These are phyloP conservation scores for Mentha longifolia DNA, from an alignment of 257 asterid genomes.

Conservation along the genomic window DNA sequence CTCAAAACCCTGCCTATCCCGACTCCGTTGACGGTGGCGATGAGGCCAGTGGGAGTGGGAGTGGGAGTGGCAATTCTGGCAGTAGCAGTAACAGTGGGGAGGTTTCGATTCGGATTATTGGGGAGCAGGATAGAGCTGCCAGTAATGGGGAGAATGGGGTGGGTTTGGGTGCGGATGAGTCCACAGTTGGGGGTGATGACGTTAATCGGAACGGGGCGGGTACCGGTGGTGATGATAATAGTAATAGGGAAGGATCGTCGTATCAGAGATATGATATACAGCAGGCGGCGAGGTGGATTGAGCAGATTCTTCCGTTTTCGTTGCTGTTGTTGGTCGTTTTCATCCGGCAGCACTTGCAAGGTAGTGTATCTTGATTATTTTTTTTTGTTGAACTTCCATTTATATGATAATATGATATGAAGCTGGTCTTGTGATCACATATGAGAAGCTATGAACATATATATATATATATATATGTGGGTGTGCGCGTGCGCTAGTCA, in stretches of 20 bases:
- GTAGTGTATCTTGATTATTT: conserved; percentile 36
- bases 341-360: conserved; percentile 94
- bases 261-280: conserved; percentile 80
- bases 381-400: neutral
- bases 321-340: conserved; percentile 83
- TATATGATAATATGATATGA: neutral
- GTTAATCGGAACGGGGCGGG: conserved; percentile 35
- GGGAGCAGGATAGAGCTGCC: conserved; percentile 48
- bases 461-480: too few species aligned
- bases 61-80: conserved; percentile 23
- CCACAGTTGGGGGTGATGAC: conserved; percentile 39
- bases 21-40: conserved; percentile 31
- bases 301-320: conserved; percentile 88
- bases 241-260: conserved; percentile 51
- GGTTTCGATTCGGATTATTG: conserved; percentile 78
- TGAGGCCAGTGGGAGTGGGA: conserved; percentile 30
- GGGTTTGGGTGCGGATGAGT: conserved; percentile 47
- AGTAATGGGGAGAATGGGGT: conserved; percentile 35
- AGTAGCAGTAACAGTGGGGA: conserved; percentile 53
- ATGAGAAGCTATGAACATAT: neutral
- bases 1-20: conserved; percentile 25
- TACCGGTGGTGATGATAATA: conserved; percentile 22
- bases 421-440: neutral
- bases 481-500: too few species aligned
- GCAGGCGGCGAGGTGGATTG: conserved; percentile 86